These are phyloP conservation scores for Suhomyces kunorum DNA, from an alignment of 1,139 yeast genomes.

Conservation along the genomic window DNA sequence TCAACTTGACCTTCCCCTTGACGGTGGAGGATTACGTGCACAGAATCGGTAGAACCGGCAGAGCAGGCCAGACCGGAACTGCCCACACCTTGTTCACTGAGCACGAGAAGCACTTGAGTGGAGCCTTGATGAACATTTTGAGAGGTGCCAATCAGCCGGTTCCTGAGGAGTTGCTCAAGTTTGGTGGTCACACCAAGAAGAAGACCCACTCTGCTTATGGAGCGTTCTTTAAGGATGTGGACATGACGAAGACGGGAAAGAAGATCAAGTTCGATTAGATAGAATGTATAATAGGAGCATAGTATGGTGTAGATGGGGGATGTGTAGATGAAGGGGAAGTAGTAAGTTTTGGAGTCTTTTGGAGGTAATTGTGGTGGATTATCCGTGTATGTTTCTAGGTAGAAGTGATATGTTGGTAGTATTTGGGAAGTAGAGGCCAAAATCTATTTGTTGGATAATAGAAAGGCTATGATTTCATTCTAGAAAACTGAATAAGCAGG, in stretches of 20 bases:
- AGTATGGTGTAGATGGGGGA: not conserved
- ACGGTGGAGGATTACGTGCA: slow-evolving; percentile 98
- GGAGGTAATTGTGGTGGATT: too few relatives aligned
- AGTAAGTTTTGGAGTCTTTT: not conserved
- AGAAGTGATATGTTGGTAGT: too few relatives aligned
- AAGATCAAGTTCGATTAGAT: slow-evolving; percentile 74
- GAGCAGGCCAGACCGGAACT: slow-evolving; percentile 94
- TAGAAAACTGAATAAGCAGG: too few relatives aligned
- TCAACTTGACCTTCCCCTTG: slow-evolving; percentile 94
- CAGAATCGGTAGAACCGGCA: slow-evolving; percentile 97
- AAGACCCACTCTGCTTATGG: slow-evolving; percentile 96
- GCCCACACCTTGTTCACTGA: slow-evolving; percentile 97
- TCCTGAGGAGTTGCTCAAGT: slow-evolving; percentile 93
- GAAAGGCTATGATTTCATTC: too few relatives aligned
- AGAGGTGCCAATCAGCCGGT: slow-evolving; percentile 94
- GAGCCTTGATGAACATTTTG: slow-evolving; percentile 88
- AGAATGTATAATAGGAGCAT: slow-evolving; percentile 1
- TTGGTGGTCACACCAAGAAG: slow-evolving; percentile 97
- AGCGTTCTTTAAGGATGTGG: slow-evolving; percentile 92
- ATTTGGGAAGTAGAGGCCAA: too few relatives aligned
- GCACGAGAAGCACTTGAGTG: slow-evolving; percentile 94
- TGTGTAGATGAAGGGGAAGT: not conserved
- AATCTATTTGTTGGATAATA: too few relatives aligned
- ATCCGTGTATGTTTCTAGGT: too few relatives aligned
- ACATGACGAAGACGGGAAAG: slow-evolving; percentile 82